Evolutionary conservation across 2,329 filamentous ascomycete genomes (phyloP).

Genomic region (Sporothrix sp.): DNA sequence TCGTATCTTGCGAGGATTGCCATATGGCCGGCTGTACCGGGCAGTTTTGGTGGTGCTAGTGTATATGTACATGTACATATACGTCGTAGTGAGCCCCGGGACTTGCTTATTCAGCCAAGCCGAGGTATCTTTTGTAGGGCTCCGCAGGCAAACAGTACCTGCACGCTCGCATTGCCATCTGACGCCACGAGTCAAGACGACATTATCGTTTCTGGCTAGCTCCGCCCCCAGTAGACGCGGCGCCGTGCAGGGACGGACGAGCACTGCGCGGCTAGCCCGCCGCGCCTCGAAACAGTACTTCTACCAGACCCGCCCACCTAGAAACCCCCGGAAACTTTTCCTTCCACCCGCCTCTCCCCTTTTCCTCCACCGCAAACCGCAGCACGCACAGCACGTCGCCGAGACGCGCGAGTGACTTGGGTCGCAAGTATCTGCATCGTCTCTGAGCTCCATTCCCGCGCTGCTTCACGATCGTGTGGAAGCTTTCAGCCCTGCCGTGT

Average conservation of each 20-base stretch:
- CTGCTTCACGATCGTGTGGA: neutral
- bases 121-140: neutral
- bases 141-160: neutral
- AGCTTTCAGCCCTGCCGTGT: slow-evolving; percentile 10
- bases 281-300: too few species aligned
- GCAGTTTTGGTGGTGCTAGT: too few species aligned
- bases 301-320: neutral
- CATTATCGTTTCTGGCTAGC: too few species aligned
- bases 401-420: slow-evolving; percentile 16
- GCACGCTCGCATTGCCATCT: neutral
- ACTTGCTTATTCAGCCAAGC: slow-evolving; percentile 1
- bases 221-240: too few species aligned
- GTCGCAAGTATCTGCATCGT: slow-evolving; percentile 13
- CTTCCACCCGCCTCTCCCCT: neutral
- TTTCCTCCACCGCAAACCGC: neutral
- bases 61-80: neutral
- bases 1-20: too few species aligned
- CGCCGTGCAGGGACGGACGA: too few species aligned
- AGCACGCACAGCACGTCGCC: neutral
- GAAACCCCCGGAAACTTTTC: neutral
- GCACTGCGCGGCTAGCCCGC: too few species aligned
- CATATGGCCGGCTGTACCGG: too few species aligned
- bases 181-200: too few species aligned
- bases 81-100: too few species aligned
- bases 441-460: neutral